Conservation (phyloP, 768 basidiomycete genomes). For the Brasilioporus rufonigricans region DNA sequence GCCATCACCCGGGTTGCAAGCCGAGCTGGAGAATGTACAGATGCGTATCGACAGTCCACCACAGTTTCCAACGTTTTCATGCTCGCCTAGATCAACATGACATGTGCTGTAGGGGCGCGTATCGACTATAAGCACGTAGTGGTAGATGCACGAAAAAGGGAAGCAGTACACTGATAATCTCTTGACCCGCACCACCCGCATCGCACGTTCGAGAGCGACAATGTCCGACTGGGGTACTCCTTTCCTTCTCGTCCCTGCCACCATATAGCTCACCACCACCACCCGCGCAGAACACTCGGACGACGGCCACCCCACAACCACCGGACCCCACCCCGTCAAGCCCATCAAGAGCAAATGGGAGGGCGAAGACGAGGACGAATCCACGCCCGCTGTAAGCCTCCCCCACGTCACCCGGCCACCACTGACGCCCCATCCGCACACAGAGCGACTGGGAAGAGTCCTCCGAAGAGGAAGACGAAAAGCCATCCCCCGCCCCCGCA, state of each 20-base stretch:
- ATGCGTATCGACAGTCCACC: too few relatives aligned
- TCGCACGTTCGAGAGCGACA: background rate
- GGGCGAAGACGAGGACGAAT: conserved; percentile 88
- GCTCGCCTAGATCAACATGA: too few relatives aligned
- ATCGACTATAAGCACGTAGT: too few relatives aligned
- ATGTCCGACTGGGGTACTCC: conserved; percentile 50
- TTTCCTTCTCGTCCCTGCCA: conserved; percentile 1
- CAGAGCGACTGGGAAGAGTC: conserved; percentile 97
- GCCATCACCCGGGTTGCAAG: too few relatives aligned
- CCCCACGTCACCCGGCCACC: background rate
- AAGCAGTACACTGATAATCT: background rate
- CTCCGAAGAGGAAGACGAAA: conserved; percentile 70
- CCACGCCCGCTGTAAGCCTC: conserved; percentile 65
- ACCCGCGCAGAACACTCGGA: conserved; percentile 40
- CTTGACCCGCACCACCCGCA: background rate
- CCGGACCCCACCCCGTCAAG: conserved; percentile 22
- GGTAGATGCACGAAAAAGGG: conserved; percentile 6
- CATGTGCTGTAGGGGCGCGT: too few relatives aligned
- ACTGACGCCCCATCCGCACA: conserved; percentile 1
- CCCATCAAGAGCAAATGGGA: conserved; percentile 70
- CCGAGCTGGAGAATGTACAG: too few relatives aligned
- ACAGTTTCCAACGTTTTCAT: too few relatives aligned
- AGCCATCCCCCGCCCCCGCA: conserved; percentile 42
- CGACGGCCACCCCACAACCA: conserved; percentile 32
- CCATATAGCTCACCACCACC: conserved; percentile 18